These are phyloP conservation scores for Cytospora chrysosperma DNA, from an alignment of 2,329 filamentous ascomycete species.

Conservation along the genomic window DNA sequence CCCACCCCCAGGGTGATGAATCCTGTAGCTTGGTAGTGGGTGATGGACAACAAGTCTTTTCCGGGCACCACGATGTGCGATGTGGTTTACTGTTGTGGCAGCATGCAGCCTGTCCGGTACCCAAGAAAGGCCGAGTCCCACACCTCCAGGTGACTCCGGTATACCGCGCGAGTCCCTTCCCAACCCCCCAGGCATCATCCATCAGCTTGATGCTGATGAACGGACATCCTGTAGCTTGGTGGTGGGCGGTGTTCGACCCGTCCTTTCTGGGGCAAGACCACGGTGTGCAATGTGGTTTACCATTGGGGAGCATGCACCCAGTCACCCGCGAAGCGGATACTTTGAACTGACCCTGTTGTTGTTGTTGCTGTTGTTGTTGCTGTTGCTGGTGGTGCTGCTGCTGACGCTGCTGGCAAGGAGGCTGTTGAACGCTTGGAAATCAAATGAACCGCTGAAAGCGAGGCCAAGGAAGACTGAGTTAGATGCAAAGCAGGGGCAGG, in stretches of 20 bases:
- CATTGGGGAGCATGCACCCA: constrained; percentile 6
- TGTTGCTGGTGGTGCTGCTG: neutral
- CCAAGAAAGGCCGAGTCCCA: neutral
- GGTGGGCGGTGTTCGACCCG: constrained; percentile 1
- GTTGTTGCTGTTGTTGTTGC: neutral
- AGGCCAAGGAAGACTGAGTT: too few species aligned
- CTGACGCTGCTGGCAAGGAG: neutral
- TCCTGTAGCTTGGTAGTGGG: constrained; percentile 13
- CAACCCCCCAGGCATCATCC: too few species aligned
- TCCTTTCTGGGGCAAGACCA: neutral
- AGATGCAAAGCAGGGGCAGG: too few species aligned
- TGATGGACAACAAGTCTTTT: neutral
- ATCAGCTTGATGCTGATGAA: too few species aligned
- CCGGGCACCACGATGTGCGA: constrained; percentile 6
- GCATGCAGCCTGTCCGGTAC: constrained; percentile 6
- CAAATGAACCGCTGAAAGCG: too few species aligned
- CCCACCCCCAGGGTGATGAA: neutral
- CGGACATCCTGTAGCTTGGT: constrained; percentile 10
- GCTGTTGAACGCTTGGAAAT: too few species aligned
- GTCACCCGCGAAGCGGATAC: neutral
- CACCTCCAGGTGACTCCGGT: neutral
- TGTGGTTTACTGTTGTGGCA: constrained; percentile 6
- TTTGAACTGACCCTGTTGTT: neutral
- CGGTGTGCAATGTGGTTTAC: constrained; percentile 10
- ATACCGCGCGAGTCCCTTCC: neutral